Evolutionary conservation across 2,329 filamentous ascomycete genomes (phyloP).

Genomic region (Lachnellula arida): DNA sequence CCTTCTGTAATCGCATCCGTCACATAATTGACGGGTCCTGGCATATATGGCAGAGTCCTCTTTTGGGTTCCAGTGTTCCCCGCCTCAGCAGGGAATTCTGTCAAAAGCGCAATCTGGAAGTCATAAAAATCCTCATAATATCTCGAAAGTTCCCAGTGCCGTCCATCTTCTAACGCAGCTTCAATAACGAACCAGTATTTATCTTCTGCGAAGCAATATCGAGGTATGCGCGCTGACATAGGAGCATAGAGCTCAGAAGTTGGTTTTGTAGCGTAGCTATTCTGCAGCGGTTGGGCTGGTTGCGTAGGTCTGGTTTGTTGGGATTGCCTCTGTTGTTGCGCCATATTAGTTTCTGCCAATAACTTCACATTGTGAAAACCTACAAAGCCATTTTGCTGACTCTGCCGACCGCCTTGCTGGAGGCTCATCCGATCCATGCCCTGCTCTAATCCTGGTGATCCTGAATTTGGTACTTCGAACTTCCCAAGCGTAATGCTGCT

Average conservation of each 20-base stretch:
- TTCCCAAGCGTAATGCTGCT: slow-evolving; percentile 95
- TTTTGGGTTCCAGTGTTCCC: slow-evolving; percentile 77
- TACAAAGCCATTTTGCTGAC: slow-evolving; percentile 49
- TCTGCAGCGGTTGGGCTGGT: slow-evolving; percentile 24
- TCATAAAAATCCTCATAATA: slow-evolving; percentile 99
- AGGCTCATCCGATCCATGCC: slow-evolving; percentile 78
- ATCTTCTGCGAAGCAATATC: slow-evolving; percentile 93
- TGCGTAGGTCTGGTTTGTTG: slow-evolving; percentile 23
- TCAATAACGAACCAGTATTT: slow-evolving; percentile 99
- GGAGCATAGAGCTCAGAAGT: slow-evolving; percentile 64
- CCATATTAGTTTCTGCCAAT: slow-evolving; percentile 4
- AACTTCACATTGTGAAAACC: slow-evolving; percentile 19
- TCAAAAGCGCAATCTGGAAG: slow-evolving; percentile 92
- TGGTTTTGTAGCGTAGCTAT: slow-evolving; percentile 39
- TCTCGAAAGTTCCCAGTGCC: slow-evolving; percentile 86
- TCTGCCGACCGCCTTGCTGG: slow-evolving; percentile 46
- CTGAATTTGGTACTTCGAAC: slow-evolving; percentile 58
- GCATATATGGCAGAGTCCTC: slow-evolving; percentile 92
- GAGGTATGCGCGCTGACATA: slow-evolving; percentile 76
- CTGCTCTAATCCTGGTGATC: slow-evolving; percentile 59
- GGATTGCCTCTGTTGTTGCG: slow-evolving; percentile 22
- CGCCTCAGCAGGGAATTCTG: slow-evolving; percentile 86
- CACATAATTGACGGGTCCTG: slow-evolving; percentile 93
- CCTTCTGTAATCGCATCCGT: slow-evolving; percentile 97
- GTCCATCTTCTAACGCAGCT: slow-evolving; percentile 81